Base-by-base conservation (phyloP, 1,139 yeast genomes). In the Suhomyces ambrosiae region DNA sequence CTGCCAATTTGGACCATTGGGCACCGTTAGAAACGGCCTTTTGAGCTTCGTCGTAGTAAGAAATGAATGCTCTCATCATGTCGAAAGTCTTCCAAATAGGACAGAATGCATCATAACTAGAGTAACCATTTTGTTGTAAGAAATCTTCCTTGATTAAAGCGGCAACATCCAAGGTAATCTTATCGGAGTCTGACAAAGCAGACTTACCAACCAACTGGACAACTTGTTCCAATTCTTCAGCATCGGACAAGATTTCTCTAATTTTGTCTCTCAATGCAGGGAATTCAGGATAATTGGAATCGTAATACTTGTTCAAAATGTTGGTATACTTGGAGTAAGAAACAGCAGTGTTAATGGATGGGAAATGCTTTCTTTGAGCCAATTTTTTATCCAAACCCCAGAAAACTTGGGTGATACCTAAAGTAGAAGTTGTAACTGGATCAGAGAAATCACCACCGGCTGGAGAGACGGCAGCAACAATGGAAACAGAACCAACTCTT, bases 401-500 rank as follows among this genome's bases (percentile, higher is more conserved):
- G 76, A 94, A 92, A 44, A 94, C 99, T 74, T 92, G 99, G 24
- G 98, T 94, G 56, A 92, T 92, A 83, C 97, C 97, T 59, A 92
- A 80, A 32, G 99, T 92, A 9, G 98, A 80, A 23, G 97, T 92
- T 26, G 99, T 92, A 53, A 92, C 99, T 30, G 99, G 99, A 72
- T 92, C 99, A 14, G 98, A 92, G 82, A 92, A 90, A 76, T 92
- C 99, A 83, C 99, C 99, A 81, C 98, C 99, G 42, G 98, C 97
- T 53, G 99, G 99, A 7, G 97, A 90, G 33, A 92, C 99, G 53
- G 99, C 99, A 44, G 98, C 99, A 58, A 92, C 99, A 66, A 92
- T 92, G 18, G 98, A 92, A 49, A 92, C 98, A 25, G 97, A 90
- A 46, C 98, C 99, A 52, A 79, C 61, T 75, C 99, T 88, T 54